phyloP scores from a whole-genome alignment of 345 rosid genomes.

The Melastoma malabathricum region DNA sequence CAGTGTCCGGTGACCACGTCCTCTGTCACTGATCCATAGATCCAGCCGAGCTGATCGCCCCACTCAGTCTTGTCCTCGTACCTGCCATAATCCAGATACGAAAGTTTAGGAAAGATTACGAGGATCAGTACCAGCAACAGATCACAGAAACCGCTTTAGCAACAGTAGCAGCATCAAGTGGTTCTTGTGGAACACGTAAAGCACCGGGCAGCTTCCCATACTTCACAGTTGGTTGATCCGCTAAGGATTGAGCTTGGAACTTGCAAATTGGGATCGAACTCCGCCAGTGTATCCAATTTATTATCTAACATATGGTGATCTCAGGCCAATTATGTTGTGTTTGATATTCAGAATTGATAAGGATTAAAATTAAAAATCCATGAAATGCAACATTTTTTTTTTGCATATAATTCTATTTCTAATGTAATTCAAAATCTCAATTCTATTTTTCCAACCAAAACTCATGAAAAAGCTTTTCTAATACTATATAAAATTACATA shows the following conservation, averaged over 20 bases:
- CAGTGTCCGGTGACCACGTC: slow-evolving; percentile 96
- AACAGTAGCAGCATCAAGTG: slow-evolving; percentile 75
- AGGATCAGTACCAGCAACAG: slow-evolving; percentile 64
- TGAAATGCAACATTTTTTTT: no score
- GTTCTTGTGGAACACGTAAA: slow-evolving; percentile 66
- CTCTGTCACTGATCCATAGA: slow-evolving; percentile 92
- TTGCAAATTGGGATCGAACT: slow-evolving; percentile 74
- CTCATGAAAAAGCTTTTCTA: no score
- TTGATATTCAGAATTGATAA: no score
- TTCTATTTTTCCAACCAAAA: no score
- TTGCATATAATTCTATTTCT: no score
- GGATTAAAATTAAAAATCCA: no score
- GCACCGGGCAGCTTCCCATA: slow-evolving; percentile 85
- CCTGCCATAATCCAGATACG: slow-evolving; percentile 15
- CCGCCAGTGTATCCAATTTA: no score
- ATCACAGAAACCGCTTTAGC: slow-evolving; percentile 91
- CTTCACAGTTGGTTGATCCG: slow-evolving; percentile 79
- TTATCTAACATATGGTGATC: no score
- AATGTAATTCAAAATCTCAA: no score
- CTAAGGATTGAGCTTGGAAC: slow-evolving; percentile 79
- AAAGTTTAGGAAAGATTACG: no score
- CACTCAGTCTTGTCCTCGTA: slow-evolving; percentile 96
- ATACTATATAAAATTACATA: no score
- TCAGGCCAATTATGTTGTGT: no score
- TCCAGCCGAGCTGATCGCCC: slow-evolving; percentile 98